Base-by-base conservation (phyloP, 2,329 filamentous ascomycete genomes). In the Diaporthe citriasiana region DNA sequence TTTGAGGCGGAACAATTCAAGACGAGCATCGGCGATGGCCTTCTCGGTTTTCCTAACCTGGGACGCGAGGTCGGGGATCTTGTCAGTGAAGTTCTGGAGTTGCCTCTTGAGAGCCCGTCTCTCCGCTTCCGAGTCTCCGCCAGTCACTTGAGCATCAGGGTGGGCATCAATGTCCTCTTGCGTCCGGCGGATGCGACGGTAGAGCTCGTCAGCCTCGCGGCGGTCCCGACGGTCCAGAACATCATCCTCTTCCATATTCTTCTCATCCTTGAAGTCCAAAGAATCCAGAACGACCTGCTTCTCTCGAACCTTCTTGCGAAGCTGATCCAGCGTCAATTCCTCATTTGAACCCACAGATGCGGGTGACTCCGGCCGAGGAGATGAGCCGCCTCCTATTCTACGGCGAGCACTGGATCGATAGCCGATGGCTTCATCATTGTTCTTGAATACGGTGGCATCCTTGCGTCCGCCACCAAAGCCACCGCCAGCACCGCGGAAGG, bases 141-240 rank as follows among this genome's bases (percentile, higher is more conserved):
- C 91, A 73, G 90, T 86, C 78, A 94, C 85, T 1, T 89, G 85
- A 33, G 94, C 90, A 82, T 97, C 94, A 0, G 97, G 96, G 81
- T 99, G 95, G 30, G 89, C 89, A 81, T 98, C 96, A 77, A 99
- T 98, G 78, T 99, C 97, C 79, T 97, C 95, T 81, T 99, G 97
- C 53, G 98, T 89, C 57, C 95, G 92, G 75, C 97, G 91, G 80
- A 99, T 96, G 60, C 97, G 94, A 68, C 95, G 93, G 84, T 98
- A 98, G 13, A 99, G 88, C 79, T 98, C 96, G 76, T 99, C 97
- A 1, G 95, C 95, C 81, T 98, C 97, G 70, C 94, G 93, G 72
- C 95, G 91, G 82, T 99, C 97, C 76, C 95, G 91, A 70, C 96
- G 91, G 81, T 99, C 97, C 56, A 98, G 89, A 25, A 94, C 92